Evolutionary conservation across 148 eudicot species (phyloP).

Genomic region (Selenicereus undatus): DNA sequence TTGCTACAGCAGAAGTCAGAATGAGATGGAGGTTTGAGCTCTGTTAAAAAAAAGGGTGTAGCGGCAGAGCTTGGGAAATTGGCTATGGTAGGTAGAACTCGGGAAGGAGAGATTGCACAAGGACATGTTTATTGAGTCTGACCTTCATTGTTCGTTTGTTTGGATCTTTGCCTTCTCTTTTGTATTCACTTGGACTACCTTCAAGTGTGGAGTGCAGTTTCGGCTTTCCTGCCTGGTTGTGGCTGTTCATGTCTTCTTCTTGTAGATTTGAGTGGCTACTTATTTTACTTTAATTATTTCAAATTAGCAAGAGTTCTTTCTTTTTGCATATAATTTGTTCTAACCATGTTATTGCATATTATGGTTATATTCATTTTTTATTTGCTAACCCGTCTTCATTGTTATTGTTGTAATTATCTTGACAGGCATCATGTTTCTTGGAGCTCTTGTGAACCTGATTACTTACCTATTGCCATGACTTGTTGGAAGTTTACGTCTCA

Average conservation of each 20-base stretch:
- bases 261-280: conserved; percentile 9
- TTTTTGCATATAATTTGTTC: neutral
- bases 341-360: neutral
- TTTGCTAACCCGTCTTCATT: conserved; percentile 44
- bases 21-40: neutral
- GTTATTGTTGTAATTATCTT: conserved; percentile 53
- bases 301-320: neutral
- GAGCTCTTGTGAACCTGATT: conserved; percentile 83
- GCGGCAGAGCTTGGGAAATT: neutral
- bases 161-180: too few species aligned
- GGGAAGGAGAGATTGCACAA: neutral
- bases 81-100: neutral
- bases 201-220: conserved; percentile 11
- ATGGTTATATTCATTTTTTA: conserved; percentile 10
- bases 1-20: neutral
- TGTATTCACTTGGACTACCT: neutral
- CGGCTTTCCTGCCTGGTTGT: conserved; percentile 17
- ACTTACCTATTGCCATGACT: conserved; percentile 68
- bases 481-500: conserved; percentile 97
- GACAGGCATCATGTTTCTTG: conserved; percentile 85
- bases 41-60: neutral
- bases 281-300: conserved; percentile 5
- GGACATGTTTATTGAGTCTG: neutral
- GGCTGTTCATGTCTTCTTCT: conserved; percentile 12
- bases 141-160: neutral